Evolutionary conservation across 176 grass and related monocot species (phyloP), one percentile per base, ranked within the genome.

Genomic region (Tillandsia fasciculata): DNA sequence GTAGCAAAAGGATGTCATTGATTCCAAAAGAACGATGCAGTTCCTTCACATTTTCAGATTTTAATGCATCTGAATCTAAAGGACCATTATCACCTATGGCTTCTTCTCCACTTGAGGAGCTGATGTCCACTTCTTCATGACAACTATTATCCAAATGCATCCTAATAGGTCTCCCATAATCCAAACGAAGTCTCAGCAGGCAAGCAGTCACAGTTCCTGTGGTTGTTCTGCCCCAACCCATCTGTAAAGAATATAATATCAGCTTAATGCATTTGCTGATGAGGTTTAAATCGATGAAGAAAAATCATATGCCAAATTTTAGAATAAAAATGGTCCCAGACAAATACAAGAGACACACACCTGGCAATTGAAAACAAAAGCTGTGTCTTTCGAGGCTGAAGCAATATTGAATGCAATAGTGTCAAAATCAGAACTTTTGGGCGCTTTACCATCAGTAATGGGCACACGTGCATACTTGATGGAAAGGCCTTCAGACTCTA

Each of bases 361-460:
- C 94, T 97, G 94, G 74, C 94, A 97, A 84, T 97, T 97, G 77
- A 93, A 97, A 28, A 97, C 94, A 26, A 97, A 87, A 69, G 86
- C 77, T 85, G 87, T 80, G 68, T 75, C 72, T 77, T 86, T 87
- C 65, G 82, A 78, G 70, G 94, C 83, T 73, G 82, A 75, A 51
- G 84, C 82, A 50, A 93, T 72, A 74, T 97, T 97, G 12, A 83
- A 77, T 49, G 89, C 84, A 85, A 97, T 77, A 20, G 79, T 87
- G 74, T 97, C 94, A 70, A 97, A 90, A 78, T 97, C 94, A 23
- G 94, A 97, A 82, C 86, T 97, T 92, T 97, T 87, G 9, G 94
- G 94, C 72, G 94, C 94, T 85, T 97, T 97, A 72, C 94, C 94
- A 81, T 97, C 94, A 77, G 89, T 97, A 81, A 97, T 97, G 23